phyloP scores from a whole-genome alignment of 257 asterid genomes.

The Osmanthus fragrans region DNA sequence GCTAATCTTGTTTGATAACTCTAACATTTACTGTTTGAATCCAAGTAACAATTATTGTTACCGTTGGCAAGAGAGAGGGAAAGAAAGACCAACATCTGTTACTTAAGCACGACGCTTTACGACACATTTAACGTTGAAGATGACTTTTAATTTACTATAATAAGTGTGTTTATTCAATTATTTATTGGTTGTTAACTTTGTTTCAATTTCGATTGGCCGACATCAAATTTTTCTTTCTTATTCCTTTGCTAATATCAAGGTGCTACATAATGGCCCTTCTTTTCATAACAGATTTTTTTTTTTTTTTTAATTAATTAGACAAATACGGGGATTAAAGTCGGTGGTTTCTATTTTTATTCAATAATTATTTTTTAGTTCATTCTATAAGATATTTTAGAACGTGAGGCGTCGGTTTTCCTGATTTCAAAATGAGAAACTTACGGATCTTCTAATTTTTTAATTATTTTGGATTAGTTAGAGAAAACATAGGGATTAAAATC shows the following conservation, averaged over 20 bases:
- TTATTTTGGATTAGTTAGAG: constrained; percentile 26
- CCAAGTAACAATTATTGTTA: neutral
- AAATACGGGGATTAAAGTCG: neutral
- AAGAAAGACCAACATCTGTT: constrained; percentile 65
- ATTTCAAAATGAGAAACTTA: neutral
- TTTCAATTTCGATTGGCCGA: too few relatives aligned
- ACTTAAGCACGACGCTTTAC: constrained; percentile 43
- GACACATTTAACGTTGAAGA: constrained; percentile 23
- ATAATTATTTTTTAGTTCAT: neutral
- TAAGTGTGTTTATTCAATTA: constrained; percentile 25
- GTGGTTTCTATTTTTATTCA: neutral
- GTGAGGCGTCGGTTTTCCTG: neutral
- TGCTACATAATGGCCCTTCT: constrained; percentile 39
- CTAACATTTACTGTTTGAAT: too few relatives aligned
- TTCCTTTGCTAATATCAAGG: constrained; percentile 31
- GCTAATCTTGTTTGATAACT: neutral
- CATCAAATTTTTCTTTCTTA: constrained; percentile 34
- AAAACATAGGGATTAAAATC: constrained; percentile 38
- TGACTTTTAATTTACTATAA: constrained; percentile 21
- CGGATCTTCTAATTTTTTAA: constrained; percentile 16
- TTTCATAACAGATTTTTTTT: constrained; percentile 38
- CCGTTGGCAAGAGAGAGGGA: neutral
- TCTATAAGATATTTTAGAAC: neutral
- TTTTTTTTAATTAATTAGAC: constrained; percentile 16
- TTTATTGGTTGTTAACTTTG: constrained; percentile 19